Evolutionary conservation across 768 basidiomycete genomes (phyloP).

Genomic region (Tremella mesenterica): DNA sequence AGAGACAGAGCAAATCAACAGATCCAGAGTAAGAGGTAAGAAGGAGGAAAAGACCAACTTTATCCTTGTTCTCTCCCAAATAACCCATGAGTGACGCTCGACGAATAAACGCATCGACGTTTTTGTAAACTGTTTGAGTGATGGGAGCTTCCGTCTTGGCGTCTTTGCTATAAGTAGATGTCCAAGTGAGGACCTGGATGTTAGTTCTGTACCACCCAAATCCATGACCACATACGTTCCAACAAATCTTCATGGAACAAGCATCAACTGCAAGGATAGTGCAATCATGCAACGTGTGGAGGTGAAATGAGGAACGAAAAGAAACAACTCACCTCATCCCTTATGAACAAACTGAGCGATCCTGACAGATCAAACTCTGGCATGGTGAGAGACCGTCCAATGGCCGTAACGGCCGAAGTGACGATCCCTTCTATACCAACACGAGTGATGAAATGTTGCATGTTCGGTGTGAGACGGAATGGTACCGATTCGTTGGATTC

Average conservation of each 20-base stretch:
- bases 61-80: constrained; percentile 37
- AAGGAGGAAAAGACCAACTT: constrained; percentile 20
- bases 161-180: constrained; percentile 35
- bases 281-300: too few relatives aligned
- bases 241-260: too few relatives aligned
- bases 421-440: constrained; percentile 83
- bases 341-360: constrained; percentile 78
- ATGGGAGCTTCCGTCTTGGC: constrained; percentile 30
- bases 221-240: constrained; percentile 53
- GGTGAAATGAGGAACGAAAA: too few relatives aligned
- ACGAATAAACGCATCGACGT: constrained; percentile 39
- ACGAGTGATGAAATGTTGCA: constrained; percentile 85
- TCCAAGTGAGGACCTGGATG: constrained; percentile 26
- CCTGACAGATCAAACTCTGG: constrained; percentile 94
- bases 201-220: constrained; percentile 33
- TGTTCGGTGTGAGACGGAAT: constrained; percentile 93
- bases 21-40: not conserved
- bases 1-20: not conserved
- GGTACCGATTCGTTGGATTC: constrained; percentile 79
- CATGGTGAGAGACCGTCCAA: constrained; percentile 79
- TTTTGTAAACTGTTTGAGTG: constrained; percentile 33
- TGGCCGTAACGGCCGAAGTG: constrained; percentile 77
- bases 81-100: constrained; percentile 37
- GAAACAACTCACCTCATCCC: constrained; percentile 82
- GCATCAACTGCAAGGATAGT: too few relatives aligned